These are phyloP conservation scores for Aspergillus luchuensis DNA, from an alignment of 2,329 filamentous ascomycete genomes.

Conservation along the genomic window DNA sequence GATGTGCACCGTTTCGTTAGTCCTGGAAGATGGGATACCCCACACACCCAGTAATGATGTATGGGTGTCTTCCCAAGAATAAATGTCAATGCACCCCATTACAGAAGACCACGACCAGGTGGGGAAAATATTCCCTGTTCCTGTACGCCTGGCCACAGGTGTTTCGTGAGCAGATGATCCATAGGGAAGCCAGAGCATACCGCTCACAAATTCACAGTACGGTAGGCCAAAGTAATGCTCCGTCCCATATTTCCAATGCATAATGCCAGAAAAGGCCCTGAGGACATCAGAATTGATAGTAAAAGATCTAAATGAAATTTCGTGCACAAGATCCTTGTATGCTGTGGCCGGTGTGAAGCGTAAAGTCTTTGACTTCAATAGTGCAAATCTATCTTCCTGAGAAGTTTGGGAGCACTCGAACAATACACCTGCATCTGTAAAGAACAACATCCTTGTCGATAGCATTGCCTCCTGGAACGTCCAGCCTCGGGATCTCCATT, in stretches of 20 bases:
- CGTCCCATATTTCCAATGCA: not conserved
- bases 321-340: accelerated
- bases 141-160: not conserved
- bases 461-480: not conserved
- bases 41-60: not conserved
- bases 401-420: not conserved
- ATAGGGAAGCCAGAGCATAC: not conserved
- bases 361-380: accelerated
- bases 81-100: accelerated
- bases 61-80: no score
- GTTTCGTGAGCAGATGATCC: accelerated
- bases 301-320: no score
- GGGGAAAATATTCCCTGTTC: not conserved
- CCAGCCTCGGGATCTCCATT: not conserved
- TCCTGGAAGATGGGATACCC: not conserved
- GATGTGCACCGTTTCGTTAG: not conserved
- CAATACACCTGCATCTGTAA: not conserved
- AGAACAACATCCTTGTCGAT: not conserved
- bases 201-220: not conserved
- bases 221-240: not conserved
- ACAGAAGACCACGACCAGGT: not conserved
- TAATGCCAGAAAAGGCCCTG: not conserved
- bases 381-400: not conserved
- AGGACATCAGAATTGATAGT: no score
- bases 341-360: not conserved